A percentile compares a stretch with the other conserved stretches of the same genome.
Conservation (phyloP, 2,329 filamentous ascomycete species). For the Alternaria sp. region DNA sequence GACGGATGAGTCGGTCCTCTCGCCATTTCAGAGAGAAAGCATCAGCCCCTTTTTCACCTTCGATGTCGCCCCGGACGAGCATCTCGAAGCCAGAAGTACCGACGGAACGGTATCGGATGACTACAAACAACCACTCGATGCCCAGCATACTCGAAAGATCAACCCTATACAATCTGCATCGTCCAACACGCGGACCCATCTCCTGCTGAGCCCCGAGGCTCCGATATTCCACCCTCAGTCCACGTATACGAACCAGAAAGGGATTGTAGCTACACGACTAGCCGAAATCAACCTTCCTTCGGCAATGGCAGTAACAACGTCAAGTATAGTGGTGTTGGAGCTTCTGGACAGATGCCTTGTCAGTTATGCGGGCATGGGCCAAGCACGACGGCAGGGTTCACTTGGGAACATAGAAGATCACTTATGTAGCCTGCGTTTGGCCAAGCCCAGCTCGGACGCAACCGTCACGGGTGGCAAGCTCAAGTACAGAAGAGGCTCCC, state of each 20-base stretch:
- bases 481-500: constrained; percentile 21
- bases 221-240: constrained; percentile 28
- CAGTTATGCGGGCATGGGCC: constrained; percentile 19
- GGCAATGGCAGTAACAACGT: constrained; percentile 1
- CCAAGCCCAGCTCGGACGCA: not conserved
- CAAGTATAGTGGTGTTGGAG: constrained; percentile 14
- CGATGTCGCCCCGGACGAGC: constrained; percentile 31
- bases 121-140: constrained; percentile 5
- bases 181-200: constrained; percentile 19
- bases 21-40: constrained; percentile 29
- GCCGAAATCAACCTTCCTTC: constrained; percentile 30
- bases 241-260: not conserved
- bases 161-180: constrained; percentile 12
- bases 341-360: constrained; percentile 17
- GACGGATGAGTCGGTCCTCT: constrained; percentile 29
- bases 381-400: not conserved
- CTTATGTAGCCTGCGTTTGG: not conserved
- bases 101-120: not conserved
- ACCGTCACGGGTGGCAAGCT: not conserved
- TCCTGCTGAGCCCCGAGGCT: constrained; percentile 29
- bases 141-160: not conserved
- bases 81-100: not conserved
- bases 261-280: constrained; percentile 2
- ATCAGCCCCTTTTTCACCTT: constrained; percentile 13
- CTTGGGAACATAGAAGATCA: constrained; percentile 2